Evolutionary conservation across 1,139 yeast genomes (phyloP).

Genomic region (Debaryomyces robertsiae): DNA sequence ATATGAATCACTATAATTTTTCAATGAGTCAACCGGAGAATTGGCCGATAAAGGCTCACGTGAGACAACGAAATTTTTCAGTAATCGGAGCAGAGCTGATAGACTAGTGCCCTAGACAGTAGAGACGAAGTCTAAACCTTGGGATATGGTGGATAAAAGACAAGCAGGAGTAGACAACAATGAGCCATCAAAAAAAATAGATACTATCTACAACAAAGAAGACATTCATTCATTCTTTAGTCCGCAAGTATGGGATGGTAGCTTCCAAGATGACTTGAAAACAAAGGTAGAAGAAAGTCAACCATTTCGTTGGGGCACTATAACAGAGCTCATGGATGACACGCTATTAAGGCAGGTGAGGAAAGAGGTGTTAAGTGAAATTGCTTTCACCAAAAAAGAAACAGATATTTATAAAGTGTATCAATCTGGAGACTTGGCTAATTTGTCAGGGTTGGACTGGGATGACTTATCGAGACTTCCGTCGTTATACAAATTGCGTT

Average conservation of each 20-base stretch:
- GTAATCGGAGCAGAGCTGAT: background rate
- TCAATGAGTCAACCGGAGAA: constrained; percentile 9
- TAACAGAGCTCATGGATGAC: constrained; percentile 72
- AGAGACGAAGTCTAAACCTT: background rate
- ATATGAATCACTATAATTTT: constrained; percentile 3
- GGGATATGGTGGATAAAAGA: constrained; percentile 7
- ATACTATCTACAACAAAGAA: constrained; percentile 28
- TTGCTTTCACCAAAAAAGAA: constrained; percentile 91
- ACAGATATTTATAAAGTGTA: constrained; percentile 94
- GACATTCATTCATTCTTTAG: constrained; percentile 56
- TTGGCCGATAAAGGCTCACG: constrained; percentile 7
- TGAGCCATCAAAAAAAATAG: constrained; percentile 21
- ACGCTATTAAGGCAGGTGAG: constrained; percentile 76
- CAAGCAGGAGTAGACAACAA: constrained; percentile 8
- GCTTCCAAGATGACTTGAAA: constrained; percentile 45
- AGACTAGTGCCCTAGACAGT: background rate
- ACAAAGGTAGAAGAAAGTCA: constrained; percentile 50
- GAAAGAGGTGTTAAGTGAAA: constrained; percentile 76
- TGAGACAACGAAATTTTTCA: constrained; percentile 9
- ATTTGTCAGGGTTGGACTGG: constrained; percentile 80
- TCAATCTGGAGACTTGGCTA: constrained; percentile 95
- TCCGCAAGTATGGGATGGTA: constrained; percentile 52
- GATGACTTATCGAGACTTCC: constrained; percentile 75
- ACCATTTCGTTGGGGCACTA: constrained; percentile 92
- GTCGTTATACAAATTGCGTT: constrained; percentile 71